These are phyloP conservation scores for Cytospora piceae DNA, from an alignment of 2,329 filamentous ascomycete genomes.

Conservation along the genomic window DNA sequence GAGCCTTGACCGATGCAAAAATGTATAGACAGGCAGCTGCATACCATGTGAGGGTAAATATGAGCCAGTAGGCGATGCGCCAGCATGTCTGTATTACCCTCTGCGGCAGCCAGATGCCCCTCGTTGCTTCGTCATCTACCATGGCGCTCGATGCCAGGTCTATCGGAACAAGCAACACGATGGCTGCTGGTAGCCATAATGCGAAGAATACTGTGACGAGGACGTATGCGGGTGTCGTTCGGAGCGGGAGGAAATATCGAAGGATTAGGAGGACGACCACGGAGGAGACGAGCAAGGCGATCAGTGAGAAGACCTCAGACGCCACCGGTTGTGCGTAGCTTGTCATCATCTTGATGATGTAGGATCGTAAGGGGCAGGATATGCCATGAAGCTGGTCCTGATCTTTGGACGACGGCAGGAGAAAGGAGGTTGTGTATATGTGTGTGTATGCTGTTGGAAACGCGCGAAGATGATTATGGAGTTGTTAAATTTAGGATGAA, in stretches of 20 bases:
- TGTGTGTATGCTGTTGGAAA: neutral
- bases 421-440: neutral
- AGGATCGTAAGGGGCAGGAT: constrained; percentile 8
- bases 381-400: constrained; percentile 20
- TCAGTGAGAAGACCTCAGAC: constrained; percentile 76
- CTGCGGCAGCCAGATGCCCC: constrained; percentile 86
- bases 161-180: constrained; percentile 90
- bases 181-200: constrained; percentile 88
- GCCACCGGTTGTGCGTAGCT: constrained; percentile 62
- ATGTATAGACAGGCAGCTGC: constrained; percentile 32
- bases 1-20: constrained; percentile 20
- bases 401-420: constrained; percentile 12
- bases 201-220: constrained; percentile 93
- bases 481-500: constrained; percentile 27
- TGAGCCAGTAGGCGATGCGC: constrained; percentile 97
- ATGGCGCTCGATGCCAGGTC: constrained; percentile 87
- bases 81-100: constrained; percentile 82
- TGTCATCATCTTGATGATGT: constrained; percentile 31
- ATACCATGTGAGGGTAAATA: constrained; percentile 91
- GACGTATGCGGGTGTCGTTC: constrained; percentile 87
- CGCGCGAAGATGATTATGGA: constrained; percentile 25
- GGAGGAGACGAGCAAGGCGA: constrained; percentile 75
- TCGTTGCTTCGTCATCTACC: constrained; percentile 69
- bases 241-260: constrained; percentile 87
- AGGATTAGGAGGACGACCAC: constrained; percentile 80